A percentile compares a stretch with the other conserved stretches of the same genome.
These are phyloP conservation scores for Candida insectalens DNA, from an alignment of 805 yeast genomes.

Conservation along the genomic window DNA sequence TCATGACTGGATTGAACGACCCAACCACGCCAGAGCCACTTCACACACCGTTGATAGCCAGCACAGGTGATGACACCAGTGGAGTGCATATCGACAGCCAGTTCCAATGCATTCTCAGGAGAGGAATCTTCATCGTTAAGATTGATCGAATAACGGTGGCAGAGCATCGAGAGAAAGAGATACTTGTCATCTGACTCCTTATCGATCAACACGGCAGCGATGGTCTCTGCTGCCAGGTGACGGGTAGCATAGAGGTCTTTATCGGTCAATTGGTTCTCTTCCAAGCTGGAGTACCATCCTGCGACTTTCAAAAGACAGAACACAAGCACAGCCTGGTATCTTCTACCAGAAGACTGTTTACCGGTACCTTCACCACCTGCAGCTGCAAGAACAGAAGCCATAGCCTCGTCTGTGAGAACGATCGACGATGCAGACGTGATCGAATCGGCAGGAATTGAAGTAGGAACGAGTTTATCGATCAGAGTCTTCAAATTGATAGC, in stretches of 20 bases:
- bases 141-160: conserved; percentile 63
- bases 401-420: conserved; percentile 46
- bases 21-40: conserved; percentile 94
- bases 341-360: conserved; percentile 42
- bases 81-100: conserved; percentile 80
- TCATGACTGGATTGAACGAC: conserved; percentile 65
- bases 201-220: conserved; percentile 67
- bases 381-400: conserved; percentile 55
- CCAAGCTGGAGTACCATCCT: conserved; percentile 63
- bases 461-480: conserved; percentile 64
- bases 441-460: conserved; percentile 40
- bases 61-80: conserved; percentile 67
- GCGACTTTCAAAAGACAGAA: conserved; percentile 70
- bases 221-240: conserved; percentile 59
- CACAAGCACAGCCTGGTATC: conserved; percentile 58
- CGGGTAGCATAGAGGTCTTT: conserved; percentile 52
- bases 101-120: conserved; percentile 70
- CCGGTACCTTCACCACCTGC: conserved; percentile 75
- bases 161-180: conserved; percentile 64
- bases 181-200: conserved; percentile 46
- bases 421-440: conserved; percentile 50
- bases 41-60: conserved; percentile 79
- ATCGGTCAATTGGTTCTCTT: conserved; percentile 53
- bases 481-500: conserved; percentile 65
- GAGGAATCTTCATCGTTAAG: conserved; percentile 49